Conservation (phyloP, 352 stramenopile genomes). For the Globisporangium nodosum region DNA sequence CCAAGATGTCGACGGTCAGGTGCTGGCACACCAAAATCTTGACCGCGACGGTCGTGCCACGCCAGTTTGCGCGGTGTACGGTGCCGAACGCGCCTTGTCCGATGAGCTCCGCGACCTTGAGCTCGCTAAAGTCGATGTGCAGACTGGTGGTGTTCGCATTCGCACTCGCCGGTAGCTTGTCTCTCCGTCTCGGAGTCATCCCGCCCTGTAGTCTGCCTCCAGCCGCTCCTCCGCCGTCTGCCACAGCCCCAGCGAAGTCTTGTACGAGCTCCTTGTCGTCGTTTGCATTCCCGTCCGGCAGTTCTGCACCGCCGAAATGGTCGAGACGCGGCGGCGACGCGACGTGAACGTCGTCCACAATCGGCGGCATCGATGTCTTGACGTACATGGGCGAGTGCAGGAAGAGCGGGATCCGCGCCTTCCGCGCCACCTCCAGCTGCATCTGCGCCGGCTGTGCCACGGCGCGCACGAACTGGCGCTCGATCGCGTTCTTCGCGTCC, state of each 20-base stretch:
- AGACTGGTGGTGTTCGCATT: conserved; percentile 61
- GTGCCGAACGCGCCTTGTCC: conserved; percentile 82
- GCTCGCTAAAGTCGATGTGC: conserved; percentile 75
- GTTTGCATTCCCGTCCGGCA: conserved; percentile 13
- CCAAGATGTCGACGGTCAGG: conserved; percentile 75
- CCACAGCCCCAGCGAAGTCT: conserved; percentile 1
- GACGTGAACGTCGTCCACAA: conserved; percentile 39
- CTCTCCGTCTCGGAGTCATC: conserved; percentile 27
- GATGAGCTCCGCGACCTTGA: conserved; percentile 80
- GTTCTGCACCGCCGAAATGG: conserved; percentile 14
- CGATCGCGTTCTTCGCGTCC: conserved; percentile 47
- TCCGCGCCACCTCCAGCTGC: conserved; percentile 79
- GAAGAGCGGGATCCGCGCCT: conserved; percentile 79
- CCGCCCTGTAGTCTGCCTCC: conserved; percentile 1
- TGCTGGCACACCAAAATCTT: conserved; percentile 86
- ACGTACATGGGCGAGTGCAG: conserved; percentile 86
- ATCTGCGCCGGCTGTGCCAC: conserved; percentile 78
- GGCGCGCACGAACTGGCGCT: conserved; percentile 62
- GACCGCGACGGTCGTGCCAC: conserved; percentile 70
- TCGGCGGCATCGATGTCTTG: conserved; percentile 49
- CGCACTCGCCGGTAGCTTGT: conserved; percentile 43
- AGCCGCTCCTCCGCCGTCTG: neutral
- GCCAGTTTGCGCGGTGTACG: conserved; percentile 69
- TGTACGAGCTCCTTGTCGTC: conserved; percentile 5
- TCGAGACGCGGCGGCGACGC: conserved; percentile 9